Evolutionary conservation across 2,329 filamentous ascomycete genomes (phyloP).

Genomic region (Colletotrichum abscissum): DNA sequence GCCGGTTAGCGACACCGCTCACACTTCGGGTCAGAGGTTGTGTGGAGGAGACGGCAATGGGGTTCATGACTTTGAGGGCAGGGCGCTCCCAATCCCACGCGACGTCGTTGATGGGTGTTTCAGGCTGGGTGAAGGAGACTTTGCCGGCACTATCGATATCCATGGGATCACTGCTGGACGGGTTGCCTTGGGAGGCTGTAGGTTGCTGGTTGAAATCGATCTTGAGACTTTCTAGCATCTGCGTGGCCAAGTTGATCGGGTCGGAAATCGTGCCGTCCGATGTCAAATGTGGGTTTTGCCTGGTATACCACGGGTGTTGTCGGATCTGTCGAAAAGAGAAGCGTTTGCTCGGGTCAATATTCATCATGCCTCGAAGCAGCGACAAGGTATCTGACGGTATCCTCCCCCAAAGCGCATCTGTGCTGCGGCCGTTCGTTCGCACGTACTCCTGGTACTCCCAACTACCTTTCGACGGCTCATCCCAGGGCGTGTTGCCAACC

Average conservation of each 20-base stretch:
- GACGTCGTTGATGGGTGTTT: conserved; percentile 78
- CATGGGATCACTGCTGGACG: conserved; percentile 66
- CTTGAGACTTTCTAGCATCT: conserved; percentile 90
- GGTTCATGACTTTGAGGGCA: conserved; percentile 62
- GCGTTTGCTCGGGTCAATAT: conserved; percentile 76
- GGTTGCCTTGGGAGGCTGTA: conserved; percentile 56
- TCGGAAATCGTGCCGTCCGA: conserved; percentile 80
- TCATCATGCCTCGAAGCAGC: conserved; percentile 93
- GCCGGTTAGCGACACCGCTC: conserved; percentile 44
- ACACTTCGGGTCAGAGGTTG: conserved; percentile 56
- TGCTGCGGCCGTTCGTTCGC: conserved; percentile 80
- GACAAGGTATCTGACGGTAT: conserved; percentile 81
- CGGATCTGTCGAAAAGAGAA: conserved; percentile 90
- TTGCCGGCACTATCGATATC: conserved; percentile 70
- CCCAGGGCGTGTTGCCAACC: conserved; percentile 98
- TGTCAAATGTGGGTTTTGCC: conserved; percentile 81
- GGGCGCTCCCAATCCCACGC: conserved; percentile 92
- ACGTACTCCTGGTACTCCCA: conserved; percentile 94
- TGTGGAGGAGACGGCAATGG: conserved; percentile 57
- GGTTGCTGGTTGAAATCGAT: conserved; percentile 86
- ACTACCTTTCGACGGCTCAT: conserved; percentile 85
- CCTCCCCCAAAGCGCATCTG: conserved; percentile 86
- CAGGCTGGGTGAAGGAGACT: conserved; percentile 87
- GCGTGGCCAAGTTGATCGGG: conserved; percentile 86
- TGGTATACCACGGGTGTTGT: conserved; percentile 94